Evolutionary conservation across 1,284 basidiomycete species (phyloP).

Genomic region (Ceratobasidium sp.): DNA sequence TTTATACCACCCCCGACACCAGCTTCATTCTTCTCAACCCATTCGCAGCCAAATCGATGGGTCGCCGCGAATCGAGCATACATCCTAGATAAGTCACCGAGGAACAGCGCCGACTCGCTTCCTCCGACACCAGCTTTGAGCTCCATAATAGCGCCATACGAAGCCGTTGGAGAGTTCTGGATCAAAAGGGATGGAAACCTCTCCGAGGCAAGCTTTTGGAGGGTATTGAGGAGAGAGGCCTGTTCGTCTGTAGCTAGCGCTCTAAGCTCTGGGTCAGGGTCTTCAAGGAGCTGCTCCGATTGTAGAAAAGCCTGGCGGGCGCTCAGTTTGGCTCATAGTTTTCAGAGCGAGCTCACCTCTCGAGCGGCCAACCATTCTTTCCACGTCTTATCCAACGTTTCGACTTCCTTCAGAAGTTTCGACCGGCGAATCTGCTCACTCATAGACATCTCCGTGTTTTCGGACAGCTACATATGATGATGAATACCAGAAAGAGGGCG

Average conservation of each 20-base stretch:
- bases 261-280: conserved; percentile 79
- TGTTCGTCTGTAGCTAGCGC: conserved; percentile 79
- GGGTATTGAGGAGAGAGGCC: conserved; percentile 56
- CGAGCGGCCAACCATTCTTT: conserved; percentile 55
- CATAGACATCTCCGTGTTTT: conserved; percentile 42
- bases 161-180: conserved; percentile 68
- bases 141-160: conserved; percentile 84
- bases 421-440: conserved; percentile 56
- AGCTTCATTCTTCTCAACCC: conserved; percentile 48
- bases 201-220: conserved; percentile 59
- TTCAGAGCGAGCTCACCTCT: conserved; percentile 51
- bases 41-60: conserved; percentile 51
- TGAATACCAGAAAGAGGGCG: background rate
- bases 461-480: conserved; percentile 14
- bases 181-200: conserved; percentile 76
- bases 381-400: conserved; percentile 62
- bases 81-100: conserved; percentile 81
- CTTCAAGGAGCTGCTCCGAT: conserved; percentile 67
- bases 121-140: conserved; percentile 94
- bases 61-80: conserved; percentile 74
- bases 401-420: conserved; percentile 60
- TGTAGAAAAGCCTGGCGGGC: conserved; percentile 49
- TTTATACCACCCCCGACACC: conserved; percentile 68
- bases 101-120: conserved; percentile 85
- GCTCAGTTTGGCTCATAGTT: background rate